A percentile compares a stretch with the other conserved stretches of the same genome.
Evolutionary conservation across 2,329 filamentous ascomycete species (phyloP).

Genomic region (Ceratocystis alfenasii): DNA sequence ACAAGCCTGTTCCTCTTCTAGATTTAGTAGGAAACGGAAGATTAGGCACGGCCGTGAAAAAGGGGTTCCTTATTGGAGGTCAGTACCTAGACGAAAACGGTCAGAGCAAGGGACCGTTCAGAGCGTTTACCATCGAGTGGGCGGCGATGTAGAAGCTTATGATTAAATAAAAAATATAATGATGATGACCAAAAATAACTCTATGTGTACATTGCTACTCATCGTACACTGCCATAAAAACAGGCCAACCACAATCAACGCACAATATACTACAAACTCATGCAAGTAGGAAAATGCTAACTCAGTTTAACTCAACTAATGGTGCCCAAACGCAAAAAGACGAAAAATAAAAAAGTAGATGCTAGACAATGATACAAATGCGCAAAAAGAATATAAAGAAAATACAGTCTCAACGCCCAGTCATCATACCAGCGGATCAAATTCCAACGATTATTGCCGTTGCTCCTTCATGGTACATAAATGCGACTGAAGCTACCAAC

Average conservation of each 20-base stretch:
- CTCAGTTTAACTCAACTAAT: neutral
- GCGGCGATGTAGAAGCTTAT: slow-evolving; percentile 60
- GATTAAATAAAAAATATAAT: slow-evolving; percentile 11
- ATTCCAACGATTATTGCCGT: neutral
- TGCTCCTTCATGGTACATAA: slow-evolving; percentile 56
- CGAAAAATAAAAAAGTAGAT: neutral
- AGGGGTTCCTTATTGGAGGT: slow-evolving; percentile 79
- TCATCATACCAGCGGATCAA: neutral
- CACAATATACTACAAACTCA: too few relatives aligned
- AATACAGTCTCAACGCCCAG: neutral
- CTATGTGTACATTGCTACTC: too few relatives aligned
- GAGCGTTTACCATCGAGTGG: slow-evolving; percentile 84
- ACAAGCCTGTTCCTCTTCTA: slow-evolving; percentile 72
- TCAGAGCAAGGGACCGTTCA: slow-evolving; percentile 35
- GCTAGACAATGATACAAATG: slow-evolving; percentile 5
- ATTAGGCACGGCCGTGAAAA: slow-evolving; percentile 89
- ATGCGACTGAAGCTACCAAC: slow-evolving; percentile 83
- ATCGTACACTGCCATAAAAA: too few relatives aligned
- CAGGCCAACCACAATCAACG: neutral
- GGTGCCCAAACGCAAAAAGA: neutral
- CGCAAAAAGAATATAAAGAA: slow-evolving; percentile 13
- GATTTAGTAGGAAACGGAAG: slow-evolving; percentile 78
- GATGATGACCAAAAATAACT: neutral
- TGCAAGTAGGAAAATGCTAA: too few relatives aligned
- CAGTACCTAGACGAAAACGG: slow-evolving; percentile 33